Evolutionary conservation across 2,329 filamentous ascomycete species (phyloP).

Genomic region (Aspergillus costaricaensis): DNA sequence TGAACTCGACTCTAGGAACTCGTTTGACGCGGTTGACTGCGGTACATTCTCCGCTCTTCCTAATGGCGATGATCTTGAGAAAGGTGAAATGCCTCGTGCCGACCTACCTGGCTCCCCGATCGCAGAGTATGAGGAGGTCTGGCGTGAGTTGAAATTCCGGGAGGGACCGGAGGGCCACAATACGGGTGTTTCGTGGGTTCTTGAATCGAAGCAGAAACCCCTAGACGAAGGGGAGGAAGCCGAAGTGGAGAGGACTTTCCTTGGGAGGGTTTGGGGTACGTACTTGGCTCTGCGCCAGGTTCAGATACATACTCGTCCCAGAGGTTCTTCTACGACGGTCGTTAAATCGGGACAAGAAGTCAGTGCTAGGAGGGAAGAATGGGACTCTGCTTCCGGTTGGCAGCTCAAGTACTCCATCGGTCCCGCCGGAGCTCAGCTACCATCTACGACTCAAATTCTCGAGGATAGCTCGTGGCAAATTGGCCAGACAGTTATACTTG

Average conservation of each 20-base stretch:
- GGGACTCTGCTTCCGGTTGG: conserved; percentile 15
- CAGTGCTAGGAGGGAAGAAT: conserved; percentile 33
- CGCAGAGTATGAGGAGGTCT: conserved; percentile 66
- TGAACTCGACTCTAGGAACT: conserved; percentile 41
- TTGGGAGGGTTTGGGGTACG: conserved; percentile 34
- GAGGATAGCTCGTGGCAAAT: conserved; percentile 18
- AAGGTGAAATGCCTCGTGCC: conserved; percentile 41
- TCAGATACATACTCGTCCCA: conserved; percentile 20
- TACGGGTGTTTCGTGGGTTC: conserved; percentile 32
- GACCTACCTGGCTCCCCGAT: conserved; percentile 36
- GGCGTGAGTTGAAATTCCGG: conserved; percentile 52
- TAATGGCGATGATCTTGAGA: conserved; percentile 45
- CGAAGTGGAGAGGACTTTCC: conserved; percentile 30
- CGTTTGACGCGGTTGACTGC: conserved; percentile 37
- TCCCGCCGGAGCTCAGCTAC: conserved; percentile 14
- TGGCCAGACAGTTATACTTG: conserved; percentile 23
- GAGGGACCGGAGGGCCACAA: conserved; percentile 30
- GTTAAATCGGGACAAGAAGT: conserved; percentile 28
- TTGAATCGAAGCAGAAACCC: conserved; percentile 27
- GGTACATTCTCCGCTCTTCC: conserved; percentile 41
- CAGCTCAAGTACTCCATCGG: conserved; percentile 4
- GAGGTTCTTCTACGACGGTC: conserved; percentile 13
- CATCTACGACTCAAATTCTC: conserved; percentile 24
- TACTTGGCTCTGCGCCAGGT: conserved; percentile 33
- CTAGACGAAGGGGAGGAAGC: conserved; percentile 19